Base-by-base conservation (phyloP, 805 yeast genomes). In the Wickerhamiella domercqiae region DNA sequence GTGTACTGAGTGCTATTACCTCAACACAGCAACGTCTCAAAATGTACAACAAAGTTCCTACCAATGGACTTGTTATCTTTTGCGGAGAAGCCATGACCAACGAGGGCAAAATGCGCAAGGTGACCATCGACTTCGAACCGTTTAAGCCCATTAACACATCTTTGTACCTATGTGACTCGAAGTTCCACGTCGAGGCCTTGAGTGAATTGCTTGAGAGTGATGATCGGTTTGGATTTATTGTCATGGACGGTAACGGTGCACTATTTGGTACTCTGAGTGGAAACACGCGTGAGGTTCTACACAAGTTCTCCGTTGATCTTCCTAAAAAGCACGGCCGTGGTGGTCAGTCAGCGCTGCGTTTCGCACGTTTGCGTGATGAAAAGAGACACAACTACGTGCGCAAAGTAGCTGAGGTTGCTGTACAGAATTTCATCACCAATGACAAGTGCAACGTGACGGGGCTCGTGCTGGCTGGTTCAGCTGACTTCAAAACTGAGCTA, bases 241-340 rank as follows among this genome's bases (percentile, higher is more conserved):
- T 90, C 53, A 90, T 90, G 98, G 99, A 90, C 64, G 99, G 99
- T 82, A 84, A 86, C 60, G 98, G 98, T 43, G 82, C 95, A 2
- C 67, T 90, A 48, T 90, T 90, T 51, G 99, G 99, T 63, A 71
- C 93, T 15, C 74, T 90, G 39, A 75, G 93, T 32, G 99, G 99
- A 60, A 90, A 90, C 66, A 86, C 94, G 34, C 78, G 98, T 68
- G 95, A 90, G 45, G 82, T 90, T 32, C 68, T 90, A 55, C 94
- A 87, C 63, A 90, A 90, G 63, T 90, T 90, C 64, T 79, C 84
- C 2, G 99, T 90, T 39, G 99, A 90, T 62, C 69, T 90, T 53
- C 99, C 99, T 53, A 90, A 90, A 69, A 90, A 90, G 82, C 98
- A 90, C 70, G 98, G 98, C 55, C 80, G 98, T 72, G 98, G 98